Evolutionary conservation across 495 filamentous ascomycete genomes (phyloP), one percentile per base, ranked within the genome.

Genomic region (Clohesyomyces aquaticus): DNA sequence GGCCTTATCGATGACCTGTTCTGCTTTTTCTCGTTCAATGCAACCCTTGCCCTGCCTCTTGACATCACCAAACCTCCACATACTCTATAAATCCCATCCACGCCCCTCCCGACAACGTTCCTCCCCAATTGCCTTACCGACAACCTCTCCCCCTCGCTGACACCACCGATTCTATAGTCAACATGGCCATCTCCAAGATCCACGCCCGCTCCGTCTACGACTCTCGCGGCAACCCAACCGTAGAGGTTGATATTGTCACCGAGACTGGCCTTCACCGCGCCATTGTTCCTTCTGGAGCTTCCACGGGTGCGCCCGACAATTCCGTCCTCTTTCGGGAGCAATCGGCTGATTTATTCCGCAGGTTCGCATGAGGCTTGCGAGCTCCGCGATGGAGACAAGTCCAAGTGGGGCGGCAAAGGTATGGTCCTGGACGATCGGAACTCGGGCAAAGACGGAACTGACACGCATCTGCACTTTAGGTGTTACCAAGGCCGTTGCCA

Each of bases 161-260:
- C 60, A 54, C 58, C 18, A 53, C 63, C 52, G 25, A 42, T 45
- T 19, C 29, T 58, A 48, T 46, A 65, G 67, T 21, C 46, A 91
- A 71, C 61, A 99, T 98, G 95, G 81, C 88, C 74, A 98, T 99
- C 83, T 86, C 88, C 76, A 97, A 97, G 86, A 90, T 99, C 78
- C 92, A 98, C 86, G 95, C 94, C 74, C 93, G 95, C 74, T 91
- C 87, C 69, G 91, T 99, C 81, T 99, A 99, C 84, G 95, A 99
- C 87, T 98, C 94, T 77, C 95, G 95, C 75, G 95, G 94, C 76
- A 98, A 96, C 84, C 91, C 91, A 68, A 96, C 91, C 76, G 91
- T 93, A 72, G 88, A 91, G 80, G 95, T 98, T 68, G 95, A 98
- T 76, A 86, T 99, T 74, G 88, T 95, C 79, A 98, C 93, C 67